A percentile compares a stretch with the other conserved stretches of the same genome.
phyloP scores from a whole-genome alignment of 177 flowering plant species.

The Vitis hybrid region DNA sequence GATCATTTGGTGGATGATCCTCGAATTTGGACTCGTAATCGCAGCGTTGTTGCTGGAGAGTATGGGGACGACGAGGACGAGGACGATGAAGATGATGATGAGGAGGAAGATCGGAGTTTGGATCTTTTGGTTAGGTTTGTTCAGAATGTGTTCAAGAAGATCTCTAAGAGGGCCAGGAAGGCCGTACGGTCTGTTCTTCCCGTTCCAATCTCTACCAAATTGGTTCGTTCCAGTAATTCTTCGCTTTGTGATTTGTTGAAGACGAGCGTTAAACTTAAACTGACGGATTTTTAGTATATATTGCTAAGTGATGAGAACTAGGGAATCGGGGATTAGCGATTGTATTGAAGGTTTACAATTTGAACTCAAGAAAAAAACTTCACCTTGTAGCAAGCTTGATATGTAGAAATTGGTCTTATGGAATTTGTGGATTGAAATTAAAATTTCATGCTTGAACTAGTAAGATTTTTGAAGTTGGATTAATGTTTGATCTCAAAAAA shows the following conservation, averaged over 20 bases:
- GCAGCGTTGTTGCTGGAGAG: conserved; percentile 13
- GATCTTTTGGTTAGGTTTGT: conserved; percentile 75
- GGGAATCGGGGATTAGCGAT: no score
- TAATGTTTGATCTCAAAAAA: no score
- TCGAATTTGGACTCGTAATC: conserved; percentile 40
- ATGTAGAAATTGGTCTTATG: no score
- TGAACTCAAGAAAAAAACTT: no score
- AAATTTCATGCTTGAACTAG: no score
- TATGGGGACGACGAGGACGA: conserved; percentile 38
- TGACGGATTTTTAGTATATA: no score
- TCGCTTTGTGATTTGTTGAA: neutral
- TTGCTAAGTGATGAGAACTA: no score
- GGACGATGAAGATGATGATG: conserved; percentile 56
- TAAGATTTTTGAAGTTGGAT: no score
- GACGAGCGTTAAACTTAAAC: no score
- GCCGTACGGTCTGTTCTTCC: conserved; percentile 88
- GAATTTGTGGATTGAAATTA: no score
- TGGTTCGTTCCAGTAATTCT: conserved; percentile 28
- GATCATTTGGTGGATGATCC: conserved; percentile 26
- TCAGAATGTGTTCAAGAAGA: conserved; percentile 71
- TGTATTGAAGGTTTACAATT: no score
- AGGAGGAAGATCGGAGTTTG: conserved; percentile 78
- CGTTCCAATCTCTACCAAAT: conserved; percentile 52
- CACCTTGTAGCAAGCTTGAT: no score
- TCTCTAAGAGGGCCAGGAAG: conserved; percentile 67